Evolutionary conservation across 73 alveolate species (phyloP), one percentile per base, ranked within the genome.

Genomic region (Durusdinium trenchii): DNA sequence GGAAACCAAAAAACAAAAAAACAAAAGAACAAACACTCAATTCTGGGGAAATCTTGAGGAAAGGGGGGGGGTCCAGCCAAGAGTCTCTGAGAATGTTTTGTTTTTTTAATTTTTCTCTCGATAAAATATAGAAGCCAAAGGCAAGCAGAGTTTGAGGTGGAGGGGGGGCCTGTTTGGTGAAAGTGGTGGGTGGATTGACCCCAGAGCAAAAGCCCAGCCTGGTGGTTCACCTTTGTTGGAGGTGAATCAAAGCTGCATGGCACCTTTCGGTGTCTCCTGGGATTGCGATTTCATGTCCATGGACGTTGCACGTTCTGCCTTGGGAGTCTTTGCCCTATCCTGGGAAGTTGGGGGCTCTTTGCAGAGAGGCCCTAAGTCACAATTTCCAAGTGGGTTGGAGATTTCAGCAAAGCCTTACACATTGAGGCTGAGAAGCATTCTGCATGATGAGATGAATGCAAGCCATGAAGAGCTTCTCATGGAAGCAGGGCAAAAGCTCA

Each of bases 121-220:
- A n/a, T n/a, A n/a, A n/a, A n/a, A n/a, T n/a, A n/a, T n/a, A n/a
- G n/a, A n/a, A n/a, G n/a, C n/a, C n/a, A 6, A 62, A 23, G 76
- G 76, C 76, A 35, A 62, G 76, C 76, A 10, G 18, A 26, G 18
- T 38, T 26, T 62, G 76, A 62, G 76, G 76, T 26, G 76, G 76
- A 62, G 76, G 32, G 32, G 32, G 76, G 76, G 76, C 76, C 32
- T 62, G 76, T 62, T 20, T 62, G 76, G 76, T 35, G 76, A 62
- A 62, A 42, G 87, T 62, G 76, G 76, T 35, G 76, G 32, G 32
- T 78, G 87, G 87, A n/a, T 78, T 4, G 87, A 78, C 87, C 87
- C 87, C 26, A 38, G 87, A 46, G 57, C 87, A 38, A 78, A 42
- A 18, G 32, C 48, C 46, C 87, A 18, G 48, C 61, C 87, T 78